phyloP scores from a whole-genome alignment of 1,284 basidiomycete genomes.

The Hemileia vastatrix region DNA sequence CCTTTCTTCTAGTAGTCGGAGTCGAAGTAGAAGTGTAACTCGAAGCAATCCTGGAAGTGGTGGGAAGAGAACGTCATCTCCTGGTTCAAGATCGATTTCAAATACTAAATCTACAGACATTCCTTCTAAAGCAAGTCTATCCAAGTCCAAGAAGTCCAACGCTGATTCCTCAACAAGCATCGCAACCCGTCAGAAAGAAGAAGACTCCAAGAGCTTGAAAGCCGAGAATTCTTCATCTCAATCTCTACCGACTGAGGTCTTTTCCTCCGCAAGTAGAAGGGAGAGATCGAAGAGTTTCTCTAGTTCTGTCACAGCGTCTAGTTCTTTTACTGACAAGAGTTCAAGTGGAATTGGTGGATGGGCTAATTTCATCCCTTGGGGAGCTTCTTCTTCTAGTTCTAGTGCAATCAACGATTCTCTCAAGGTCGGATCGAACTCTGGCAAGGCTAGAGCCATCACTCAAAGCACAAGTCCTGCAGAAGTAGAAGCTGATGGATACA shows the following conservation, averaged over 20 bases:
- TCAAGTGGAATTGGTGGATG: constrained; percentile 27
- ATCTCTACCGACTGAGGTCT: constrained; percentile 21
- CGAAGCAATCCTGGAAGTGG: background rate
- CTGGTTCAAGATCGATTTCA: background rate
- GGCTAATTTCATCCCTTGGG: constrained; percentile 32
- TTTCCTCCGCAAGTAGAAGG: constrained; percentile 11
- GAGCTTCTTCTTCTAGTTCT: constrained; percentile 25
- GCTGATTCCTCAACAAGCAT: constrained; percentile 13
- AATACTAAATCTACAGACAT: background rate
- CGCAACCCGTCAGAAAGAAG: constrained; percentile 1
- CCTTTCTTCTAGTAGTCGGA: background rate
- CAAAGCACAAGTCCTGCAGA: constrained; percentile 9
- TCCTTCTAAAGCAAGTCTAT: constrained; percentile 25
- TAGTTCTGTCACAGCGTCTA: background rate
- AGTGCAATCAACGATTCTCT: constrained; percentile 28
- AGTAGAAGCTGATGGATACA: constrained; percentile 20
- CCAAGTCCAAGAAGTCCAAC: background rate
- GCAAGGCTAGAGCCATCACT: constrained; percentile 12
- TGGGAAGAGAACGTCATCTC: background rate
- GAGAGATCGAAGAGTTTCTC: background rate
- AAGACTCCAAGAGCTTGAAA: background rate
- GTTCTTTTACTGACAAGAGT: background rate
- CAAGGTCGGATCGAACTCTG: constrained; percentile 25
- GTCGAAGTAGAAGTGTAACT: background rate
- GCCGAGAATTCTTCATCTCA: constrained; percentile 24